These are phyloP conservation scores for Byssothecium circinans DNA, from an alignment of 2,329 filamentous ascomycete species.

Conservation along the genomic window DNA sequence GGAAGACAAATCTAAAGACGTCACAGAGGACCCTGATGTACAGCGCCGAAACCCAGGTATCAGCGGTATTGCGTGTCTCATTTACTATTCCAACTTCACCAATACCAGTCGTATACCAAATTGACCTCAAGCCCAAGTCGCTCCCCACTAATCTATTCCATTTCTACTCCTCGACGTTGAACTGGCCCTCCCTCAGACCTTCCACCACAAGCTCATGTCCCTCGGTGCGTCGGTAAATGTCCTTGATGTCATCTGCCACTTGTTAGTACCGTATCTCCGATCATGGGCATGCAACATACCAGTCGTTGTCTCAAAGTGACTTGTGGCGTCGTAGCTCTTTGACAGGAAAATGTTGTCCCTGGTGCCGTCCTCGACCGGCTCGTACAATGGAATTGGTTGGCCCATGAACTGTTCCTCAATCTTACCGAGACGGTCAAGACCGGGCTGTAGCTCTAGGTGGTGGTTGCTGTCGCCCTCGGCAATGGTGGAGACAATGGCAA, in stretches of 20 bases:
- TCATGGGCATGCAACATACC: slow-evolving; percentile 46
- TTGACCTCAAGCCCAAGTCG: neutral
- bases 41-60: too few species aligned
- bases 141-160: neutral
- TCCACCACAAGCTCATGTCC: slow-evolving; percentile 87
- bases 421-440: slow-evolving; percentile 85
- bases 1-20: too few species aligned
- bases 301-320: slow-evolving; percentile 91
- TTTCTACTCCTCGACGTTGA: slow-evolving; percentile 61
- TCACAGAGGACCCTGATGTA: too few species aligned
- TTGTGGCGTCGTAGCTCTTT: slow-evolving; percentile 97
- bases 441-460: slow-evolving; percentile 90
- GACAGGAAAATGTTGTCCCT: slow-evolving; percentile 96
- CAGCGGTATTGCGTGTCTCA: neutral
- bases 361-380: slow-evolving; percentile 78
- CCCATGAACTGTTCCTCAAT: slow-evolving; percentile 99
- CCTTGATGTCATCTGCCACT: slow-evolving; percentile 81
- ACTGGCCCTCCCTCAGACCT: slow-evolving; percentile 75
- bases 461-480: slow-evolving; percentile 90
- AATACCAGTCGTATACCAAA: neutral
- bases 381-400: slow-evolving; percentile 88
- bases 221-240: slow-evolving; percentile 83
- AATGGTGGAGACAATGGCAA: slow-evolving; percentile 97
- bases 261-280: slow-evolving; percentile 11
- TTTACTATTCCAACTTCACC: neutral